Evolutionary conservation across 176 grass and related monocot genomes (phyloP).

Genomic region (Aegilops longissima): DNA sequence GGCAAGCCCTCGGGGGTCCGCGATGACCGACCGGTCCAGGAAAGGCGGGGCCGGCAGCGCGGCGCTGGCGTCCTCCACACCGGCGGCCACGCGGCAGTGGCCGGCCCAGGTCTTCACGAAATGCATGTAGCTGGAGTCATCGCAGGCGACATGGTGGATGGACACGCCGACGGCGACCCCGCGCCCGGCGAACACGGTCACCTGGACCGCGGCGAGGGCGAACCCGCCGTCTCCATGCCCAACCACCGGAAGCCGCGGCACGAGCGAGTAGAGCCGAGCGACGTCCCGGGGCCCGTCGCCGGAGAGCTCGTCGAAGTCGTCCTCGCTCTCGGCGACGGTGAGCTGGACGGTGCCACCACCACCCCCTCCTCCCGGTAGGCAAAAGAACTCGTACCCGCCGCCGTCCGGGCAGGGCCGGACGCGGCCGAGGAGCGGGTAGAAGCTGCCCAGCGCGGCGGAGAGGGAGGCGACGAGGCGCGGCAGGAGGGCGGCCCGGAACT

Average conservation of each 20-base stretch:
- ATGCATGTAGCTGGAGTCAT: slow-evolving; percentile 92
- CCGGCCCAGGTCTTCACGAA: slow-evolving; percentile 80
- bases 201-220: slow-evolving; percentile 66
- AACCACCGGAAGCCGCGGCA: slow-evolving; percentile 55
- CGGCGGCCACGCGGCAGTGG: slow-evolving; percentile 11
- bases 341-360: slow-evolving; percentile 35
- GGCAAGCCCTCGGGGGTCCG: slow-evolving; percentile 61
- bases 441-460: slow-evolving; percentile 59
- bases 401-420: slow-evolving; percentile 43
- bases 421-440: slow-evolving; percentile 74
- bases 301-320: slow-evolving; percentile 64
- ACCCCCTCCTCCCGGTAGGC: neutral
- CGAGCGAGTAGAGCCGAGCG: slow-evolving; percentile 46
- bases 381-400: slow-evolving; percentile 63
- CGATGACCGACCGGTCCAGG: slow-evolving; percentile 48
- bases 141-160: slow-evolving; percentile 88
- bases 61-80: neutral
- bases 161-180: slow-evolving; percentile 69
- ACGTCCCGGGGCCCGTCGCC: slow-evolving; percentile 41
- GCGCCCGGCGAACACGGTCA: slow-evolving; percentile 59
- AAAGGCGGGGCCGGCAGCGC: slow-evolving; percentile 36
- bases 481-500: slow-evolving; percentile 51
- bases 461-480: slow-evolving; percentile 65
- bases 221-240: slow-evolving; percentile 17
- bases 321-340: slow-evolving; percentile 58